A percentile compares a stretch with the other conserved stretches of the same genome.
Evolutionary conservation across 2,329 filamentous ascomycete genomes (phyloP).

Genomic region (Botrytis sinoallii): DNA sequence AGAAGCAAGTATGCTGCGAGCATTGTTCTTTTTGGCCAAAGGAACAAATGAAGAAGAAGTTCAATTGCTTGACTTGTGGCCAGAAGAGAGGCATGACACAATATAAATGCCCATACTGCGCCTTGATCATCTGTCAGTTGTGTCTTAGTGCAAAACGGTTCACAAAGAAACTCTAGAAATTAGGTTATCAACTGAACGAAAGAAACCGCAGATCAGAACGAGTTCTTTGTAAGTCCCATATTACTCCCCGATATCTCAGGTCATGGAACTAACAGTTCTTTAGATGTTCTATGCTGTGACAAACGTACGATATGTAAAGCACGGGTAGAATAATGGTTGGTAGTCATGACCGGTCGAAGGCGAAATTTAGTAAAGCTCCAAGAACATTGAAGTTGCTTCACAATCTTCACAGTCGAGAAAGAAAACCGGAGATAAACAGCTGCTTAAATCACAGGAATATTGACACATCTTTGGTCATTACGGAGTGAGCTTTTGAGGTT

Average conservation of each 20-base stretch:
- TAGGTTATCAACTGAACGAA: neutral
- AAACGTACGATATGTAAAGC: neutral
- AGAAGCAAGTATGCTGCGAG: constrained; percentile 24
- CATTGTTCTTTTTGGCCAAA: constrained; percentile 27
- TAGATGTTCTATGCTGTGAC: neutral
- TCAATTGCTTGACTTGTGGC: constrained; percentile 25
- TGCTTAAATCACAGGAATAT: neutral
- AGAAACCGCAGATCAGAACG: neutral
- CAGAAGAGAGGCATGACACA: constrained; percentile 25
- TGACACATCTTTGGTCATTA: neutral
- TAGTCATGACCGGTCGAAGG: neutral
- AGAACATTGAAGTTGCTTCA: neutral
- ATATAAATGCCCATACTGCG: constrained; percentile 27
- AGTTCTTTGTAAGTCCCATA: neutral
- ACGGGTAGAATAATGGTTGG: neutral
- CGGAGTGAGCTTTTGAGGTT: neutral
- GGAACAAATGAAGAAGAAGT: constrained; percentile 24
- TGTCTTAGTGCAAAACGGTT: constrained; percentile 13
- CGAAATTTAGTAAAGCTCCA: too few species aligned
- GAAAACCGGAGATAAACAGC: neutral
- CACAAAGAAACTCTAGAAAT: neutral
- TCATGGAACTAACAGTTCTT: neutral
- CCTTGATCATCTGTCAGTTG: constrained; percentile 21
- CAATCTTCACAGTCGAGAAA: too few species aligned
- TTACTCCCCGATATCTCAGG: neutral